phyloP scores from a whole-genome alignment of 805 yeast genomes.

The Cyberlindnera subsufficiens region DNA sequence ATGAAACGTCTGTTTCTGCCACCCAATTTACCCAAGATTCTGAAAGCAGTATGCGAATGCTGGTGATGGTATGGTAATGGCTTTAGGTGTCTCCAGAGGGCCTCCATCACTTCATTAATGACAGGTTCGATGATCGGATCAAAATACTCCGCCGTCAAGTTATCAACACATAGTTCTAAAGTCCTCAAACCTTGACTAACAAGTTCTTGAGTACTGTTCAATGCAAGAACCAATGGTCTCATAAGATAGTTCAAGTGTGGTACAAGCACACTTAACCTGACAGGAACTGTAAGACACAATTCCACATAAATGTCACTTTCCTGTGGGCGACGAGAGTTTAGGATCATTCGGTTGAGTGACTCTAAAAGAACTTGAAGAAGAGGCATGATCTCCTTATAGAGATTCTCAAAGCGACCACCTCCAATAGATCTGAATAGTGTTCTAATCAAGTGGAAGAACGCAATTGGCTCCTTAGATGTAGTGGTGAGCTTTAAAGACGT shows the following conservation, averaged over 20 bases:
- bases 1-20: conserved; percentile 90
- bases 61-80: conserved; percentile 95
- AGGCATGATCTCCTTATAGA: conserved; percentile 91
- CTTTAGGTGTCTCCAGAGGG: conserved; percentile 82
- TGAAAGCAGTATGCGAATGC: conserved; percentile 88
- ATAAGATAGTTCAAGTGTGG: conserved; percentile 87
- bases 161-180: conserved; percentile 91
- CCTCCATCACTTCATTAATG: conserved; percentile 88
- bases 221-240: conserved; percentile 86
- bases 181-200: conserved; percentile 94
- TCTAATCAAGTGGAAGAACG: conserved; percentile 81
- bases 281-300: conserved; percentile 92
- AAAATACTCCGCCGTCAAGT: conserved; percentile 90
- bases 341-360: conserved; percentile 75
- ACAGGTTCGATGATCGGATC: conserved; percentile 98
- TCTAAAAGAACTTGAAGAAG: conserved; percentile 81
- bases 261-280: conserved; percentile 84
- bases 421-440: conserved; percentile 91
- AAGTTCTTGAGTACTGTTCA: conserved; percentile 85
- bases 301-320: conserved; percentile 95
- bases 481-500: conserved; percentile 76
- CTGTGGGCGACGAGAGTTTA: conserved; percentile 78
- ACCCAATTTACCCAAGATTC: conserved; percentile 92
- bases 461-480: conserved; percentile 83
- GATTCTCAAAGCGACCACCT: conserved; percentile 91